Conservation (phyloP, 768 basidiomycete species). For the Boletus eberwhitei region DNA sequence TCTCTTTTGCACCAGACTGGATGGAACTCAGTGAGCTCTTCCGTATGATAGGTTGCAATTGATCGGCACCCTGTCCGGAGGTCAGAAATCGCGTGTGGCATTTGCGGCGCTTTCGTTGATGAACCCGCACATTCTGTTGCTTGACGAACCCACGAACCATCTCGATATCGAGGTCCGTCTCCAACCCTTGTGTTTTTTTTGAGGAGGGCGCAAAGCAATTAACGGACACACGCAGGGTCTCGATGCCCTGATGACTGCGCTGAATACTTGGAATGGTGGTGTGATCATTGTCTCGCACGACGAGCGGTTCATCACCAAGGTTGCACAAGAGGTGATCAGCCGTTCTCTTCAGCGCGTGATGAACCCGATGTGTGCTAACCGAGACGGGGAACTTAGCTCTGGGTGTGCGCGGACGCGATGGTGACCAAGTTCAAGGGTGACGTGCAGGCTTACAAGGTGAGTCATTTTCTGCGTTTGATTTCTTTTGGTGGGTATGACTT, state of each 20-base stretch:
- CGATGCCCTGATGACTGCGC: constrained; percentile 87
- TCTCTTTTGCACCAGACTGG: background rate
- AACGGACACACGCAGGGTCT: constrained; percentile 63
- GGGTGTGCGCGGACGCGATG: constrained; percentile 87
- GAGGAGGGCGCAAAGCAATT: background rate
- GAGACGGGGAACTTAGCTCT: constrained; percentile 51
- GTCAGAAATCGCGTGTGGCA: constrained; percentile 94
- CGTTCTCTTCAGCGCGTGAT: background rate
- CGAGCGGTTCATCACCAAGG: constrained; percentile 90
- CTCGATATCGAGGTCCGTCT: constrained; percentile 82
- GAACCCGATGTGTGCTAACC: constrained; percentile 1
- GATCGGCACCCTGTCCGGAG: constrained; percentile 91
- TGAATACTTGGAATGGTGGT: constrained; percentile 81
- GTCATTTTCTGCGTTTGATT: constrained; percentile 1
- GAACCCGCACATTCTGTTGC: constrained; percentile 85
- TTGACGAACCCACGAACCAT: constrained; percentile 98
- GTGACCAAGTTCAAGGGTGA: constrained; percentile 86
- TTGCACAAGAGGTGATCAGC: constrained; percentile 67
- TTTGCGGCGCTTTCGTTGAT: constrained; percentile 85
- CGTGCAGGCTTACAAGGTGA: constrained; percentile 87
- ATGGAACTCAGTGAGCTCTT: background rate
- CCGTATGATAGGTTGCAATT: constrained; percentile 58
- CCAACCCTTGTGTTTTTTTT: background rate
- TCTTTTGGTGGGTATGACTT: background rate
- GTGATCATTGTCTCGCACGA: constrained; percentile 95